phyloP scores from a whole-genome alignment of 805 yeast genomes.

The Metschnikowia orientalis region DNA sequence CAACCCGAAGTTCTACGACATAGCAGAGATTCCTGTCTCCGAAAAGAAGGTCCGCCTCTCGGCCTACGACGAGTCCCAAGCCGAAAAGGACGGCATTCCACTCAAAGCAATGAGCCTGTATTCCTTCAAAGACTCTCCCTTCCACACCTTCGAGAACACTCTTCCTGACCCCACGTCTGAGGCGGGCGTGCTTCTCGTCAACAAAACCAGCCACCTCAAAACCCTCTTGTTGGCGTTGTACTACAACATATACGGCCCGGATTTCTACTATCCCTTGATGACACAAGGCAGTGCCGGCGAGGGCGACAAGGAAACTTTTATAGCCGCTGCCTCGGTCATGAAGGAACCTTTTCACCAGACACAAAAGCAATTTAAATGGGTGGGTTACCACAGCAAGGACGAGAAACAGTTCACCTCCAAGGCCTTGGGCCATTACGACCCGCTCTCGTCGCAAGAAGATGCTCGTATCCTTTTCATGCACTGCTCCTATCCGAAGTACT shows the following conservation, averaged over 20 bases:
- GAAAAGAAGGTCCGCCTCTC: conserved; percentile 34
- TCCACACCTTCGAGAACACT: conserved; percentile 60
- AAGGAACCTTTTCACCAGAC: conserved; percentile 49
- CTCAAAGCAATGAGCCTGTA: conserved; percentile 21
- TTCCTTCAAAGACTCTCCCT: conserved; percentile 33
- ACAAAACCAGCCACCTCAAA: conserved; percentile 54
- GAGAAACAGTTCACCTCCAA: conserved; percentile 21
- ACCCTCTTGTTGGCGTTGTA: conserved; percentile 58
- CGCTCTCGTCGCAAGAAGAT: conserved; percentile 19
- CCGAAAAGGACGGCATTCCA: conserved; percentile 30
- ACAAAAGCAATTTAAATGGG: conserved; percentile 42
- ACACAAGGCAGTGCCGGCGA: conserved; percentile 75
- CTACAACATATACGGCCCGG: conserved; percentile 64
- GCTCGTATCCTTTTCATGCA: conserved; percentile 45
- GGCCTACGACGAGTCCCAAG: conserved; percentile 30
- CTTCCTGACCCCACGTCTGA: conserved; percentile 66
- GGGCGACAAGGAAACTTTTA: conserved; percentile 77
- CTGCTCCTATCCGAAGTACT: conserved; percentile 53
- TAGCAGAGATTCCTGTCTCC: conserved; percentile 38
- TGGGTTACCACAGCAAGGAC: conserved; percentile 32
- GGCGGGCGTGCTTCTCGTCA: conserved; percentile 64
- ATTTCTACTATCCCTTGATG: conserved; percentile 60
- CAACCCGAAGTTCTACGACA: conserved; percentile 53
- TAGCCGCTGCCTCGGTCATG: conserved; percentile 59
- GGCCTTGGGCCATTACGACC: conserved; percentile 41